Conservation (phyloP, 805 yeast species). For the Helenozyma rhizophorensis region DNA sequence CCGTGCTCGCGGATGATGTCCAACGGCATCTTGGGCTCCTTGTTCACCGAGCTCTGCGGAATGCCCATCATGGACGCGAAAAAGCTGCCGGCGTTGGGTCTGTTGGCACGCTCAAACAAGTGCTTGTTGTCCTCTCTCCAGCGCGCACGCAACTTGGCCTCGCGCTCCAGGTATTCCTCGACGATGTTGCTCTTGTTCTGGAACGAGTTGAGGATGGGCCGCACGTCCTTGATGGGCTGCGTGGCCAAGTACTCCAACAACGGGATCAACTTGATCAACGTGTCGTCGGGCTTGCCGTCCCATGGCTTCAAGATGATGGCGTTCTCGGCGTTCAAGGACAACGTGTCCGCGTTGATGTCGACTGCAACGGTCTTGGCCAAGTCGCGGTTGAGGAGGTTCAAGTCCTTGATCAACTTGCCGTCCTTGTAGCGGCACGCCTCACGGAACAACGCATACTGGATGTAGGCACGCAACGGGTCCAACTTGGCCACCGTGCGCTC, state of each 20-base stretch:
- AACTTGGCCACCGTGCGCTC: constrained; percentile 82
- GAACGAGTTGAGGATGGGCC: constrained; percentile 79
- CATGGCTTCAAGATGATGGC: constrained; percentile 83
- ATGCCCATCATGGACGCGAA: constrained; percentile 64
- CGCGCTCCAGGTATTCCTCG: constrained; percentile 78
- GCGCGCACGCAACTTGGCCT: constrained; percentile 64
- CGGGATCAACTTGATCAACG: constrained; percentile 77
- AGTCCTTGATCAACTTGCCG: constrained; percentile 86
- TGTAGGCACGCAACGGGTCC: constrained; percentile 89
- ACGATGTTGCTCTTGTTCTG: constrained; percentile 62
- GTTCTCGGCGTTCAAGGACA: constrained; percentile 86
- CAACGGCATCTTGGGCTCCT: constrained; percentile 70
- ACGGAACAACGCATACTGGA: constrained; percentile 80
- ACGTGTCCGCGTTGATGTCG: constrained; percentile 71
- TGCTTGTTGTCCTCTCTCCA: constrained; percentile 53
- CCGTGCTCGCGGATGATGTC: constrained; percentile 90
- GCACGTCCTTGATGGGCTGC: constrained; percentile 79
- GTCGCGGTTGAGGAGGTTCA: constrained; percentile 88
- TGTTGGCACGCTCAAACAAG: constrained; percentile 24
- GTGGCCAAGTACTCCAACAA: constrained; percentile 93
- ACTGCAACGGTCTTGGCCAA: constrained; percentile 72
- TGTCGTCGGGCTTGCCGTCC: constrained; percentile 83
- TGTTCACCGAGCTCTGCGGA: constrained; percentile 41
- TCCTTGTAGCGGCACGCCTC: constrained; percentile 90
- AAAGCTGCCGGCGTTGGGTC: constrained; percentile 46